Percentiles rank a stretch among this genome's conserved stretches.
Evolutionary conservation across 164 flowering plant species (phyloP).

Genomic region (Taxillus chinensis): DNA sequence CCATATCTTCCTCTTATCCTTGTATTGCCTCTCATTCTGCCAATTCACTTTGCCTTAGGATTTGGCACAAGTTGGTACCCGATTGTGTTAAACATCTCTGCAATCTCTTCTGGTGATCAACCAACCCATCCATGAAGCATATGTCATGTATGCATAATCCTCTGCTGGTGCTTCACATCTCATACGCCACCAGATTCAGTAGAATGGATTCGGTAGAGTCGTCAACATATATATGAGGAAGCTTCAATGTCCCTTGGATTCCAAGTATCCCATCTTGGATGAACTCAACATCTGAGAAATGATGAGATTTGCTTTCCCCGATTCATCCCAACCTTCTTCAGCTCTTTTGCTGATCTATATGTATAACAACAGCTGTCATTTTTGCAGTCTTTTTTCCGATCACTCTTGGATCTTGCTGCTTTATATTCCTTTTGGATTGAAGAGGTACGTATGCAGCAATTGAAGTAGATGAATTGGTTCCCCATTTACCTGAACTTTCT

Average conservation of each 20-base stretch:
- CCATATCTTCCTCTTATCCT: constrained; percentile 1
- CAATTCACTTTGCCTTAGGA: neutral
- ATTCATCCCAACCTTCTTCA: constrained; percentile 5
- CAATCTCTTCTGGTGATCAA: constrained; percentile 5
- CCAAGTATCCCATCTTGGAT: neutral
- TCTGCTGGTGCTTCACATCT: constrained; percentile 2
- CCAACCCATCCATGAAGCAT: constrained; percentile 5
- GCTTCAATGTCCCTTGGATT: neutral
- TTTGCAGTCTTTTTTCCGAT: too few species aligned
- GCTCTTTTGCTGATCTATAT: neutral
- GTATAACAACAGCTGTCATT: too few species aligned
- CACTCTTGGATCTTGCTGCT: neutral
- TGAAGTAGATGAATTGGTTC: neutral
- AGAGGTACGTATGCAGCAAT: neutral
- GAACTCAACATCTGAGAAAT: neutral
- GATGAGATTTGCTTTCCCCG: neutral
- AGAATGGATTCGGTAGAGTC: constrained; percentile 4
- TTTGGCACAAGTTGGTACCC: neutral
- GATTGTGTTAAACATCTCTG: constrained; percentile 5
- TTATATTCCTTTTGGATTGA: too few species aligned
- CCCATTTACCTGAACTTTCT: neutral
- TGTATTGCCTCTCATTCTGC: neutral
- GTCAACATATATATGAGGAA: neutral
- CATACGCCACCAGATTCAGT: constrained; percentile 12
- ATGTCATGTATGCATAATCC: neutral